Percentiles rank a stretch among this genome's conserved stretches.
Evolutionary conservation across 306 rosid genomes (phyloP).

Genomic region (Prunus armeniaca): DNA sequence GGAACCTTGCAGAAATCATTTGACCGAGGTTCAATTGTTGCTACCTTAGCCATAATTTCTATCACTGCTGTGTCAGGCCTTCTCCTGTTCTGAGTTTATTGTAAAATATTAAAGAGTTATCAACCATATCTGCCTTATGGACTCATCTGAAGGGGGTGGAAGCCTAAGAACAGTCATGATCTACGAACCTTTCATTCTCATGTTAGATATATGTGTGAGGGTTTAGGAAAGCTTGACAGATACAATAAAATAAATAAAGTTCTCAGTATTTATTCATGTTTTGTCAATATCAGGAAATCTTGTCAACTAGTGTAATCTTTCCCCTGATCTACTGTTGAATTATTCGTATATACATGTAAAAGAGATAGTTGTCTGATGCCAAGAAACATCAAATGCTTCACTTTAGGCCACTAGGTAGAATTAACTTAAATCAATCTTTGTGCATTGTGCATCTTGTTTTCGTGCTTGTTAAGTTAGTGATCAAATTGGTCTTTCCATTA

Average conservation of each 20-base stretch:
- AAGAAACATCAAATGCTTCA: background rate
- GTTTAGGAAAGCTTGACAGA: background rate
- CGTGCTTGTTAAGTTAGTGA: background rate
- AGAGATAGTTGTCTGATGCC: background rate
- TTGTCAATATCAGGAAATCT: background rate
- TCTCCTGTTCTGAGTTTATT: slow-evolving; percentile 56
- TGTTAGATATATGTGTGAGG: background rate
- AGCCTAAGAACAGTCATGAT: background rate
- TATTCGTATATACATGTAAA: background rate
- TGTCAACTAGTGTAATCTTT: background rate
- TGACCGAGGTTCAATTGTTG: slow-evolving; percentile 85
- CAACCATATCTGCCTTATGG: slow-evolving; percentile 14
- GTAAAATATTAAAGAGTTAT: slow-evolving; percentile 20
- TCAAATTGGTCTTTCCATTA: background rate
- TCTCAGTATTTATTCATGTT: background rate
- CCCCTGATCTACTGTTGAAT: background rate
- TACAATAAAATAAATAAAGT: slow-evolving; percentile 8
- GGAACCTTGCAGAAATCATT: slow-evolving; percentile 63
- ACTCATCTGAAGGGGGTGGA: slow-evolving; percentile 18
- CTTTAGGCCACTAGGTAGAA: background rate
- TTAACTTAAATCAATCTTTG: background rate
- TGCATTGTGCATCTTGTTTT: background rate
- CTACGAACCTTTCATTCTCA: background rate
- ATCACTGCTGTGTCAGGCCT: slow-evolving; percentile 46
- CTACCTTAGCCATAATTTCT: slow-evolving; percentile 62